These are phyloP conservation scores for Pelargonium fulgidum DNA, from an alignment of 441 rosid species.

Conservation along the genomic window DNA sequence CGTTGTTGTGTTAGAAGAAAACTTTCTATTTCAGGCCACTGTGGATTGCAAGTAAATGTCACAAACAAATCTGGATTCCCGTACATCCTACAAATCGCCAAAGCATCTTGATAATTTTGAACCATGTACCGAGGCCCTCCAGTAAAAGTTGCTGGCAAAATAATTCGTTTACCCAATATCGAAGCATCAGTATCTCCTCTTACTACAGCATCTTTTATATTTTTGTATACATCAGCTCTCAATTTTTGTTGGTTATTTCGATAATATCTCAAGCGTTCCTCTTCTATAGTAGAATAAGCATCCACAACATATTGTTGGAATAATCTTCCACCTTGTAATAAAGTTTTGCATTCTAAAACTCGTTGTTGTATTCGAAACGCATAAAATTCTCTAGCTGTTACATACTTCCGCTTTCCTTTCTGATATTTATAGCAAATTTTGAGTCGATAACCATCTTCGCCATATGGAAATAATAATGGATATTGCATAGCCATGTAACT, in stretches of 20 bases:
- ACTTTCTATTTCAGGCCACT: not conserved
- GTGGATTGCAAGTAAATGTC: not conserved
- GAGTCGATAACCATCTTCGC: not conserved
- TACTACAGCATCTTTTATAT: not conserved
- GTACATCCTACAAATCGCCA: not conserved
- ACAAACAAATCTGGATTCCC: not conserved
- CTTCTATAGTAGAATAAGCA: slow-evolving; percentile 3
- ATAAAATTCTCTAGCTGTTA: not conserved
- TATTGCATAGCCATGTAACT: slow-evolving; percentile 4
- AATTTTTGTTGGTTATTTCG: not conserved
- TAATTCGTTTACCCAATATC: not conserved
- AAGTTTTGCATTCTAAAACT: not conserved
- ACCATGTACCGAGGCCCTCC: slow-evolving; percentile 3
- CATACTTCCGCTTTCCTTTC: not conserved
- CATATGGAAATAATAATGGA: not conserved
- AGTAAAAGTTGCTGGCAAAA: not conserved
- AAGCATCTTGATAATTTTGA: slow-evolving; percentile 11
- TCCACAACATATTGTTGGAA: slow-evolving; percentile 15
- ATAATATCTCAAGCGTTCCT: not conserved
- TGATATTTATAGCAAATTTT: not conserved
- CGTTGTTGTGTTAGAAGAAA: not conserved
- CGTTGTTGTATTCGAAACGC: not conserved
- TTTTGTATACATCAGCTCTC: not conserved
- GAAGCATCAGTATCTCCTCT: not conserved
- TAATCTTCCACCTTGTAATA: not conserved